Base-by-base conservation (phyloP, 352 stramenopile species). In the Pythium sukuiense region DNA sequence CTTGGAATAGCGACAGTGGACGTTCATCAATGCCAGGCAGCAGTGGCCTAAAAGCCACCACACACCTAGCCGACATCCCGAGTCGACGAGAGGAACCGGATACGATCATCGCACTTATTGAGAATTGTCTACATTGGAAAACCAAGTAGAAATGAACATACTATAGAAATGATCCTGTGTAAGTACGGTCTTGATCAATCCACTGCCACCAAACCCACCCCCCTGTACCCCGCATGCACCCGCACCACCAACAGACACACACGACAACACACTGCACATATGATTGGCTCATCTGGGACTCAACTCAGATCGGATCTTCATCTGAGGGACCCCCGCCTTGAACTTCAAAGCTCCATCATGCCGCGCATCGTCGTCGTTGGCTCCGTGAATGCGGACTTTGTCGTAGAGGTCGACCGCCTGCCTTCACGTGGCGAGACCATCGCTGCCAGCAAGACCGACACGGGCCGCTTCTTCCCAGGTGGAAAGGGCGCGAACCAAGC, bases 401-500 rank as follows among this genome's bases (percentile, higher is more conserved):
- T 92, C 59, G 76, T 93, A 12, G 84, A 92, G 59, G 70, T 95
- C 53, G 65, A 81, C 56, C 85, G 85, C 13, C 63, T 93, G 30
- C 87, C 87, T 1, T 67, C 72, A 55, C 82, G 77, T 11, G 87
- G 87, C 13, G 87, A 95, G 68, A 93, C 85, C 18, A 53, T 93
- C 26, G 73, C 70, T 0, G 80, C 84, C 1, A 75, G 62, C 35
- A 83, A 80, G 50, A 59, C 75, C 0, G 78, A 89, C 60, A 92
- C 83, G 43, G 81, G 83, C 45, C 77, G 76, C 46, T 89, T 91
- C 61, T 73, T 88, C 30, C 79, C 84, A 0, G 86, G 86, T 30
- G 86, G 86, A 49, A 95, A 95, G 58, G 86, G 86, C 55, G 83
- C 83, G 46, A 95, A 95, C 75, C 86, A 95, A 50, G 86, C 86